Conservation (phyloP, 78 protist species). For the Dictyostelium firmibasis region DNA sequence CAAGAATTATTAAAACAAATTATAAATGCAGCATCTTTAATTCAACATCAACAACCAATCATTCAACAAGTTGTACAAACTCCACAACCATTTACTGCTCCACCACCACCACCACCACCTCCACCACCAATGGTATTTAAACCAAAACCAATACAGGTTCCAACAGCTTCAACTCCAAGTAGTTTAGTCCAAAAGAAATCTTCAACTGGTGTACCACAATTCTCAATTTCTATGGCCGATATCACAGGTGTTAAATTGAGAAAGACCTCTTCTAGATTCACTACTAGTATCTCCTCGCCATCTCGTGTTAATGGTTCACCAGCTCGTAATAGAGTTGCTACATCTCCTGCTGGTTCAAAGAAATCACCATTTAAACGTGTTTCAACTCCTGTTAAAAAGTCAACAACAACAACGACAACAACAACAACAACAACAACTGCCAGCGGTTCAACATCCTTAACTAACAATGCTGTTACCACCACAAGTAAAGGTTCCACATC, state of each 20-base stretch:
- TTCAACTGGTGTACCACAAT: not conserved
- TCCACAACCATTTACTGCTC: not conserved
- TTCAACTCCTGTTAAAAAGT: not conserved
- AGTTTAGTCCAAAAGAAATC: not conserved
- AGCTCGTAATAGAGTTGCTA: not conserved
- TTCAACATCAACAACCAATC: not conserved
- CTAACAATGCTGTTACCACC: not conserved
- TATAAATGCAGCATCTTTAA: slow-evolving; percentile 34
- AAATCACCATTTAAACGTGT: not conserved
- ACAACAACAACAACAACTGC: not conserved
- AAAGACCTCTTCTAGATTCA: slow-evolving; percentile 30
- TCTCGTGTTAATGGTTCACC: not conserved
- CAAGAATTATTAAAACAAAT: slow-evolving; percentile 56
- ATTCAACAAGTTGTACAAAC: not conserved
- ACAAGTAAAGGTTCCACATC: not conserved
- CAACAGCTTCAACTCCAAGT: not conserved
- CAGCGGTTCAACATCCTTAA: too few relatives aligned
- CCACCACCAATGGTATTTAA: not conserved
- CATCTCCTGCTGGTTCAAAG: not conserved
- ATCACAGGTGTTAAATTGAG: slow-evolving; percentile 45
- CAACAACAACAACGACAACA: not conserved
- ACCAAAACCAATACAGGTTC: not conserved
- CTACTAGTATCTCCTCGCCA: not conserved
- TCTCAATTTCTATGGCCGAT: slow-evolving; percentile 53
- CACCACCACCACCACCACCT: slow-evolving; percentile 57